Conservation (phyloP, 192 early-diverging fungal genomes). For the Coemansia sp. region DNA sequence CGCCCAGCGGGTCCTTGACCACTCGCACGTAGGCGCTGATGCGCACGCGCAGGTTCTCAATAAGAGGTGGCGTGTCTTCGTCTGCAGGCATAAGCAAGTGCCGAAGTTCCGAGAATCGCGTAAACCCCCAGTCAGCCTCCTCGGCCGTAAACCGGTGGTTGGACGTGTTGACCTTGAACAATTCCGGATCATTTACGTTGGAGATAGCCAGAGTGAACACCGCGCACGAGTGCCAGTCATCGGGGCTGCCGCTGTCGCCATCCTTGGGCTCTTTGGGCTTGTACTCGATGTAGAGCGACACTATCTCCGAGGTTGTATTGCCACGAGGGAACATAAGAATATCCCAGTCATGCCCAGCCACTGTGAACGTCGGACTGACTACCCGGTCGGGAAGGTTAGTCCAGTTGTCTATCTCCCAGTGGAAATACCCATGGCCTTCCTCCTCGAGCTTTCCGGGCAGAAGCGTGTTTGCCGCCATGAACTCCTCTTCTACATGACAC, state of each 20-base stretch:
- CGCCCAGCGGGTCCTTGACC: slow-evolving; percentile 84
- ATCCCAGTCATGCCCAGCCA: slow-evolving; percentile 60
- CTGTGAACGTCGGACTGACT: slow-evolving; percentile 37
- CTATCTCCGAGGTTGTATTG: slow-evolving; percentile 65
- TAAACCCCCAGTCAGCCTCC: slow-evolving; percentile 96
- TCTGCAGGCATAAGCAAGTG: slow-evolving; percentile 43
- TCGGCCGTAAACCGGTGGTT: slow-evolving; percentile 79
- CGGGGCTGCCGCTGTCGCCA: slow-evolving; percentile 12
- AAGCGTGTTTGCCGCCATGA: slow-evolving; percentile 14
- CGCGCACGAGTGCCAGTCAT: slow-evolving; percentile 79
- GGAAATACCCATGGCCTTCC: slow-evolving; percentile 35
- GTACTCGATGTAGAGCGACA: slow-evolving; percentile 87
- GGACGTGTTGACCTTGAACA: slow-evolving; percentile 57
- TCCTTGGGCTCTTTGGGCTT: slow-evolving; percentile 58
- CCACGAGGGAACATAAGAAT: slow-evolving; percentile 88
- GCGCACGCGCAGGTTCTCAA: slow-evolving; percentile 64
- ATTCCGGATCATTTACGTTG: slow-evolving; percentile 66
- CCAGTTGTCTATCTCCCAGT: slow-evolving; percentile 50
- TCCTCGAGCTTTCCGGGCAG: slow-evolving; percentile 20
- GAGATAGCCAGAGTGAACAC: slow-evolving; percentile 77
- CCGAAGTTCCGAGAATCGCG: slow-evolving; percentile 62
- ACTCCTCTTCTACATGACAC: slow-evolving; percentile 31
- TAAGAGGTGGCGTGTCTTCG: slow-evolving; percentile 53
- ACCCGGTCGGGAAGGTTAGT: slow-evolving; percentile 25
- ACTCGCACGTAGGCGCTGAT: slow-evolving; percentile 74